Evolutionary conservation across 2,329 filamentous ascomycete species (phyloP), one percentile per base, ranked within the genome.

Genomic region (Microsporum ferrugineum): DNA sequence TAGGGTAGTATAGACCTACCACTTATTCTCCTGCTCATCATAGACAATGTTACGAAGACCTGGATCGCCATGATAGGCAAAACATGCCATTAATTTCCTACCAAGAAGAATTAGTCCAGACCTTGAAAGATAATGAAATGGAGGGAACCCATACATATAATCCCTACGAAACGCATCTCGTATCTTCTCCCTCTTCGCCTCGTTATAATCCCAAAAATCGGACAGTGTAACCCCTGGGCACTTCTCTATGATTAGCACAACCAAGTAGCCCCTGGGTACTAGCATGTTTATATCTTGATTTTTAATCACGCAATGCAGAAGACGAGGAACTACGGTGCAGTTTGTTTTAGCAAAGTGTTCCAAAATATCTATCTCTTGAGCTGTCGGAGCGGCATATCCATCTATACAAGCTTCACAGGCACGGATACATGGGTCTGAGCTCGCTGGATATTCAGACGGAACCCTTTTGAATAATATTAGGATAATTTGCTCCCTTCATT

Each of bases 171-270:
- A 62, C 5, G 57, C 62, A 5, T 36, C 38, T 14, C 60, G 60
- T 23, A 64, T 62, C 31, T 60, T 57, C 29, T 62, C 29, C 17
- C 53, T 53, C 27, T 62, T 47, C 51, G 17, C 38, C 17, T 23
- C n/a, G 0, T 34, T 33, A 23, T 33, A 39, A 4, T 27, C 2
- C 58, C 61, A 62, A 27, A 60, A 64, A 36, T 61, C 58, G 6
- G 23, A 31, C 2, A 64, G 36, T 1, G 47, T 12, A n/a, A 60
- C 49, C 10, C 61, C 63, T 23, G 63, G 61, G 17, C 61, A 49
- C n/a, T 62, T 59, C n/a, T 64, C 59, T 49, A 64, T 63, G 12
- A 63, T 12, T 3, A 64, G 17, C 14, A 61, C 53, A 14, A 58
- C 47, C 7, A 64, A 17, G 29, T 61, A 63, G 6, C 63, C 63